These are phyloP conservation scores for Fragilaria radians DNA, from an alignment of 108 stramenopile species.

Conservation along the genomic window DNA sequence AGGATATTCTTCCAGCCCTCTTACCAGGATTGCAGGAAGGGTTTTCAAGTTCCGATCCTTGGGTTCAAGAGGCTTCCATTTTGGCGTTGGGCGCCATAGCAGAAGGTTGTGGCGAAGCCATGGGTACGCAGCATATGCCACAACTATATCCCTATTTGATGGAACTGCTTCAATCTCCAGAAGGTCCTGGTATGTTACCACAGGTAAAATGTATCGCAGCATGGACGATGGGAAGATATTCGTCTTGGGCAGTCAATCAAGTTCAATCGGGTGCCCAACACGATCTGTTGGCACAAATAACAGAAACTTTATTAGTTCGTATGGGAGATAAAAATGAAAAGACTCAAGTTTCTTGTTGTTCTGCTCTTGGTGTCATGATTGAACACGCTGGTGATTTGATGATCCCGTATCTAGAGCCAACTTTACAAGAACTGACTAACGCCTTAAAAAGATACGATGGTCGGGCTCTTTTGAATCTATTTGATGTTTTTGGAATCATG, in stretches of 20 bases:
- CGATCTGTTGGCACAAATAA: slow-evolving; percentile 57
- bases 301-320: slow-evolving; percentile 61
- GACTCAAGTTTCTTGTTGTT: slow-evolving; percentile 80
- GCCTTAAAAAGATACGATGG: slow-evolving; percentile 65
- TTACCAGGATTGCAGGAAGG: slow-evolving; percentile 75
- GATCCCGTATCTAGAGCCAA: slow-evolving; percentile 71
- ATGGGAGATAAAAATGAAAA: slow-evolving; percentile 68
- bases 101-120: slow-evolving; percentile 77
- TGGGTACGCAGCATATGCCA: slow-evolving; percentile 56
- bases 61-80: slow-evolving; percentile 88
- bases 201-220: slow-evolving; percentile 80
- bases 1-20: slow-evolving; percentile 57
- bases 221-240: slow-evolving; percentile 83
- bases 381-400: slow-evolving; percentile 80
- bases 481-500: slow-evolving; percentile 82
- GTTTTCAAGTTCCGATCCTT: slow-evolving; percentile 56
- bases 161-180: slow-evolving; percentile 40
- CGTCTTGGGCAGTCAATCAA: slow-evolving; percentile 76
- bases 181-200: slow-evolving; percentile 43
- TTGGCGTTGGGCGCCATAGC: slow-evolving; percentile 86
- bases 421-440: slow-evolving; percentile 52
- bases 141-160: slow-evolving; percentile 80
- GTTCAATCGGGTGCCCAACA: slow-evolving; percentile 51
- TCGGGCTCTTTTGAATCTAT: slow-evolving; percentile 72
- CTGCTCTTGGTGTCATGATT: slow-evolving; percentile 74